These are phyloP conservation scores for Cocos nucifera DNA, from an alignment of 176 grass and related monocot species.

Conservation along the genomic window DNA sequence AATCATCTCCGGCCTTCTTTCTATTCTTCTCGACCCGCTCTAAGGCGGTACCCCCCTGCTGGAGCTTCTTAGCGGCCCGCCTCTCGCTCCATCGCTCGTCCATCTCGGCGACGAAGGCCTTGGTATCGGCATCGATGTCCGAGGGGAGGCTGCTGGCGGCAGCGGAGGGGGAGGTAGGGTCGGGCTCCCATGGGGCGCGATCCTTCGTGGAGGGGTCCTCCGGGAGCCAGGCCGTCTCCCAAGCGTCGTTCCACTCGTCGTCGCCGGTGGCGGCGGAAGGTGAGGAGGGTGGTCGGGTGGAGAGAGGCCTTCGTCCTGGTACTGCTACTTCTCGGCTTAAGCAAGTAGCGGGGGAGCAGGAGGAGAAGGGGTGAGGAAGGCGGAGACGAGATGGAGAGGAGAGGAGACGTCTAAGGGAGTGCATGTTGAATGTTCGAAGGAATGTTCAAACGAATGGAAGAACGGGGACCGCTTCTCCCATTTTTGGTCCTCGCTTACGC, in stretches of 20 bases:
- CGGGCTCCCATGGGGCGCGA: conserved; percentile 17
- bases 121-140: conserved; percentile 71
- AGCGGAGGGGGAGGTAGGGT: not conserved
- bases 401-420: conserved; percentile 35
- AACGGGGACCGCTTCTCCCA: not conserved
- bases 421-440: conserved; percentile 57
- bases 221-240: conserved; percentile 95
- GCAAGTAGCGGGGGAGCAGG: conserved; percentile 7
- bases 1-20: conserved; percentile 57
- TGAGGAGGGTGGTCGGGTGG: not conserved
- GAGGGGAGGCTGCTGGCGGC: conserved; percentile 12
- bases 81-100: conserved; percentile 76
- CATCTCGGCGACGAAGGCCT: conserved; percentile 91
- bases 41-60: not conserved
- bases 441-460: conserved; percentile 23
- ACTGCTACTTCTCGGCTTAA: not conserved
- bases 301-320: not conserved
- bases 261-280: conserved; percentile 26
- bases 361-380: conserved; percentile 5
- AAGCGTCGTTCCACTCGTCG: conserved; percentile 95
- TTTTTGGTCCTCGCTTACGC: no score
- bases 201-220: conserved; percentile 29
- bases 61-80: conserved; percentile 25
- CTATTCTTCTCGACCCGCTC: conserved; percentile 18
- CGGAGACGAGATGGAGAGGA: not conserved